Conservation (phyloP, 176 grass and related monocot genomes). For the Ensete glaucum region DNA sequence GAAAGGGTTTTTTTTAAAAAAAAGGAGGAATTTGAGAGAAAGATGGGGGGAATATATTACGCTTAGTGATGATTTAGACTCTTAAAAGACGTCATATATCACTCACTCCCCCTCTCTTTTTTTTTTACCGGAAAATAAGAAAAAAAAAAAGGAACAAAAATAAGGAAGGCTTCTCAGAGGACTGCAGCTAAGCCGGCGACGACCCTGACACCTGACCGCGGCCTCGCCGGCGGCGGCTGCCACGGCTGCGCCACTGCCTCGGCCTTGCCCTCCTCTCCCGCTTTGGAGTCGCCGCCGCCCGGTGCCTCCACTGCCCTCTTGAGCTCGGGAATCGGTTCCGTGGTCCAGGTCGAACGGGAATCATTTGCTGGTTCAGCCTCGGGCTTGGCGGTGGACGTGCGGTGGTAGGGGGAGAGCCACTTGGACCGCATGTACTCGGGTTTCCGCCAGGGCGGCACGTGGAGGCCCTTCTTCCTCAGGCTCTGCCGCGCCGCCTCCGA, state of each 20-base stretch:
- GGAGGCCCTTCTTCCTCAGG: constrained; percentile 77
- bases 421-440: constrained; percentile 44
- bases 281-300: constrained; percentile 26
- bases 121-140: not conserved
- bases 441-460: constrained; percentile 52
- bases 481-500: constrained; percentile 64
- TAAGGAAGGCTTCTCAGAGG: constrained; percentile 32
- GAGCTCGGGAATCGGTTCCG: not conserved
- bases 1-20: not conserved
- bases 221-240: constrained; percentile 27
- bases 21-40: not conserved
- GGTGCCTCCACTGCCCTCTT: constrained; percentile 21
- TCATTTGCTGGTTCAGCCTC: not conserved
- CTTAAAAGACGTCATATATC: constrained; percentile 14
- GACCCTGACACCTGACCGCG: constrained; percentile 24
- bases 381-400: not conserved
- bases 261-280: constrained; percentile 4
- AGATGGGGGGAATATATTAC: not conserved
- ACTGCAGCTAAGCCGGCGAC: constrained; percentile 68
- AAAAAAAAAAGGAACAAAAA: not conserved
- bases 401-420: constrained; percentile 30
- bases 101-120: not conserved
- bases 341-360: not conserved
- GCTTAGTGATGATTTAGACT: not conserved
- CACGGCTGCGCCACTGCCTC: constrained; percentile 28